Evolutionary conservation across 441 rosid species (phyloP), one percentile per base, ranked within the genome.

Genomic region (Eugenia klotzschiana): DNA sequence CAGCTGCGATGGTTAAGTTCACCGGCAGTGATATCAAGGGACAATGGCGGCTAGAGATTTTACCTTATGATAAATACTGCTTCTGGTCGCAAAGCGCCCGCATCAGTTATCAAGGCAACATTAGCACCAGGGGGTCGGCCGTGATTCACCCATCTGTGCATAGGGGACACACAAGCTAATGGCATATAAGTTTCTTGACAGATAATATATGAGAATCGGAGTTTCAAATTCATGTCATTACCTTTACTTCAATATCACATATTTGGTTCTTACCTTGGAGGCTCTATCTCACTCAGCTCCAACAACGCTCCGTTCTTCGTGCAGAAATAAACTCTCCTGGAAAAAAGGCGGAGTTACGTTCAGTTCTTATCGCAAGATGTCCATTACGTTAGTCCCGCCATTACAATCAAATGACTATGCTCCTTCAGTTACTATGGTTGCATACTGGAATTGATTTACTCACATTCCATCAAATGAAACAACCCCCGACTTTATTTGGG

Each of bases 241-340:
- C 46, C 1, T 64, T 64, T 3, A 8, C 46, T 40, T 18, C 15
- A 33, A 64, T 5, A 64, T 64, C 46, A 64, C 15, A 33, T 33
- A 40, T 33, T 7, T 43, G 80, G 51, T 49, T 79, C 54, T 87
- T 89, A 93, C 96, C 96, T 92, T 79, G 90, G 89, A 83, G 92
- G 91, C 37, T 91, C 93, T 82, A 87, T 86, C 87, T 88, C 92
- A 53, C 77, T 64, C 46, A 93, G 91, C 84, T 93, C 96, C 85
- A 93, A 58, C 87, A 93, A 82, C 37, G 85, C 82, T 20, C 93
- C 94, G 79, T 89, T 86, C 86, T 86, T 90, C 54, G 93, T 88
- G 90, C 95, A 91, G 91, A 93, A 93, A 81, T 91, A 92, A 73
- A 89, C 87, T 85, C 86, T 92, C 91, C 94, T 93, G 89, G 14